phyloP scores from a whole-genome alignment of 768 basidiomycete genomes.

The Mycena maculata region DNA sequence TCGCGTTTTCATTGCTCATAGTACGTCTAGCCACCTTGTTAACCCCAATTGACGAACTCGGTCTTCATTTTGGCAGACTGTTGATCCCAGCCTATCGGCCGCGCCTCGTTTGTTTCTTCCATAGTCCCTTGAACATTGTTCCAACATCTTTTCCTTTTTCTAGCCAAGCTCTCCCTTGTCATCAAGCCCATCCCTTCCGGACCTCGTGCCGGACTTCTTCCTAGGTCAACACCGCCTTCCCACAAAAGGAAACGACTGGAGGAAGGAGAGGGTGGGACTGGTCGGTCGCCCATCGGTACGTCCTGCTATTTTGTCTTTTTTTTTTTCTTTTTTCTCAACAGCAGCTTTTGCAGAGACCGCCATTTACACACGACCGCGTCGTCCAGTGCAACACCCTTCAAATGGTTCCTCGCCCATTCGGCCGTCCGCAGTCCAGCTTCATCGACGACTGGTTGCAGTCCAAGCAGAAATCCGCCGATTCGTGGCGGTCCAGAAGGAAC shows the following conservation, averaged over 20 bases:
- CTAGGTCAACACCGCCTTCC: not conserved
- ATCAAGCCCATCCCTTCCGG: not conserved
- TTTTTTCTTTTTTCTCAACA: not conserved
- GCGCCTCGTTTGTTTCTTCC: not conserved
- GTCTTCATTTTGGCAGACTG: not conserved
- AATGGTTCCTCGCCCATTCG: not conserved
- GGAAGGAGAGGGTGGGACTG: not conserved
- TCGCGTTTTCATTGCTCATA: not conserved
- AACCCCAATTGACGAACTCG: not conserved
- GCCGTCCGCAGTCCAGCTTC: not conserved
- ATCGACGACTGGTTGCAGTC: constrained; percentile 2
- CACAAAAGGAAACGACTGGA: constrained; percentile 4
- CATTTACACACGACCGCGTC: not conserved
- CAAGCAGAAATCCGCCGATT: constrained; percentile 1
- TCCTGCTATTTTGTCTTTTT: not conserved
- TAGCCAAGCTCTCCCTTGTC: not conserved
- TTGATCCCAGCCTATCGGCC: not conserved
- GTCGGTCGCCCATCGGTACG: not conserved
- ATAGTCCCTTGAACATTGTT: not conserved
- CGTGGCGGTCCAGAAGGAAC: not conserved
- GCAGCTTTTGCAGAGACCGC: not conserved
- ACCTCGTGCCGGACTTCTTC: not conserved
- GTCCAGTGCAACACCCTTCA: not conserved
- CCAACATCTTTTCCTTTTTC: not conserved
- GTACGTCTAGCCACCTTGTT: not conserved